Base-by-base conservation (phyloP, 441 rosid species). In the Euphorbia celastroides region DNA sequence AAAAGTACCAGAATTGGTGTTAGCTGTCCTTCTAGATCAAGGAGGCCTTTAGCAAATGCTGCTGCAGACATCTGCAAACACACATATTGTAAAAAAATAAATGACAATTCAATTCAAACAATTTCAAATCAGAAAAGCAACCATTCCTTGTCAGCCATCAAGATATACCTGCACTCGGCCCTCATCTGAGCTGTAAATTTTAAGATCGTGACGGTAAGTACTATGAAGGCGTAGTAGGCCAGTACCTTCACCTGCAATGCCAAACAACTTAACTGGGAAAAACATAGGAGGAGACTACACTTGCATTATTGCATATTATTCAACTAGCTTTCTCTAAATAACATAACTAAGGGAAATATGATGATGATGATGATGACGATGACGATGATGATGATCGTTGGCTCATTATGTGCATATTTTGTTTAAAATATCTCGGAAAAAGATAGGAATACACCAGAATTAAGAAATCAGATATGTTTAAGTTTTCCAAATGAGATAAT, bases 31-130 rank as follows among this genome's bases (percentile, higher is more conserved):
- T 96, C 99, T 60, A 96, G 82, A 78, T 96, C 99, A 74, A 96
- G 98, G 70, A 96, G 93, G 76, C 99, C 99, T 85, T 96, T 96
- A 14, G 99, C 99, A 81, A 96, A 96, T 64, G 98, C 99, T 72
- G 99, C 99, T 57, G 98, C 99, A 74, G 99, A 96, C 99, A 96
- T 96, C 99, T 96, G 84, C 64, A 74, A 80, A 65, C 38, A 69
- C 55, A 66, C 23, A 69, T 57, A 22, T 57, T 67, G 22, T 64
- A 42, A 67, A 65, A n/a, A 64, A 67, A 74, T 23, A 32, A 26
- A 38, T 27, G 50, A 55, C 14, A 73, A 63, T 58, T 60, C 12
- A 56, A 69, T 20, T 20, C 26, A 65, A 44, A 68, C 27, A 30
- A 36, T n/a, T n/a, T n/a, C n/a, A n/a, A n/a, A n/a, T n/a, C n/a